phyloP scores from a whole-genome alignment of 805 yeast species.

The Yarrowia keelungensis region DNA sequence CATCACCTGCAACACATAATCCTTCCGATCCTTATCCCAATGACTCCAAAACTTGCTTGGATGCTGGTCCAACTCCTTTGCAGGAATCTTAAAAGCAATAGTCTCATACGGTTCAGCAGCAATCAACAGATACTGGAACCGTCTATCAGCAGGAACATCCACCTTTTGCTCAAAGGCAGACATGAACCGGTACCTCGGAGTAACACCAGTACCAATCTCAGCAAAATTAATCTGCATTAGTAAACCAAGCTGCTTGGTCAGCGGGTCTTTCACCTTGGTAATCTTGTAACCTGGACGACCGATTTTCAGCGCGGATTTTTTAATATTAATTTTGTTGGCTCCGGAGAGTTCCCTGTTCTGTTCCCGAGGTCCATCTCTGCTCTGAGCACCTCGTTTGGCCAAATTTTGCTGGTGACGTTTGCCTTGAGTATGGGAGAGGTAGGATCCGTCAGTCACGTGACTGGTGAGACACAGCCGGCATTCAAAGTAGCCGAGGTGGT shows the following conservation, averaged over 20 bases:
- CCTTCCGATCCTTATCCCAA: conserved; percentile 75
- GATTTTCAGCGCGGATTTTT: conserved; percentile 62
- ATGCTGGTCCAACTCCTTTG: conserved; percentile 56
- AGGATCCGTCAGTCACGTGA: conserved; percentile 81
- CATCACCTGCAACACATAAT: conserved; percentile 74
- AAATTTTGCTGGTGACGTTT: conserved; percentile 79
- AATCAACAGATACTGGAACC: conserved; percentile 73
- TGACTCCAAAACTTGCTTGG: conserved; percentile 62
- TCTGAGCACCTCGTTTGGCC: conserved; percentile 60
- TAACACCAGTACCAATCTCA: conserved; percentile 54
- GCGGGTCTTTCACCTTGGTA: conserved; percentile 70
- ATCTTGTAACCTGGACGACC: conserved; percentile 78
- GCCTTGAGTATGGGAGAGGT: conserved; percentile 84
- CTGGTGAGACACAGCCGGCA: conserved; percentile 85
- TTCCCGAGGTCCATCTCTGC: conserved; percentile 49
- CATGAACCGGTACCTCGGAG: conserved; percentile 77
- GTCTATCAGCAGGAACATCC: conserved; percentile 55
- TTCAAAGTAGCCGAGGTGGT: conserved; percentile 83
- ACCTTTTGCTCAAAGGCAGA: conserved; percentile 71
- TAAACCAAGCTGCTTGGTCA: conserved; percentile 66
- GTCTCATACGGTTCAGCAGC: conserved; percentile 93
- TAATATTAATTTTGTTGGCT: conserved; percentile 47
- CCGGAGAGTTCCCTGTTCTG: conserved; percentile 41
- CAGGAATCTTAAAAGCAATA: conserved; percentile 76
- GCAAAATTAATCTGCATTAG: conserved; percentile 66